phyloP scores from a whole-genome alignment of 306 rosid species.

The Dicorynia guianensis region DNA sequence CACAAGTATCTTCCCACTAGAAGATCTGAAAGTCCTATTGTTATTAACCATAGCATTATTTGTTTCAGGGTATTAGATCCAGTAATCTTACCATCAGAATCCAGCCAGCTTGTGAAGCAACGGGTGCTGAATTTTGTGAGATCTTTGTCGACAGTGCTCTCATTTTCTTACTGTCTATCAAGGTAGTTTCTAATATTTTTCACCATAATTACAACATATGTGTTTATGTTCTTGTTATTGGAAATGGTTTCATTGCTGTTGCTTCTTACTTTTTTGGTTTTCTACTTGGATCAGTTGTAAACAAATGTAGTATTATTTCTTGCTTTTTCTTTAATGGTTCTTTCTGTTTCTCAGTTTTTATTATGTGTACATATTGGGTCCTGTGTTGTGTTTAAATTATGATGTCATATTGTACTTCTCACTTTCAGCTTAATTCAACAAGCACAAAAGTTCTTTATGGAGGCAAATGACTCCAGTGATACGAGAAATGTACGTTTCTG shows the following conservation, averaged over 20 bases:
- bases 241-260: constrained; percentile 7
- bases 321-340: constrained; percentile 12
- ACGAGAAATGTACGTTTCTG: constrained; percentile 75
- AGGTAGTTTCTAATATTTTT: constrained; percentile 44
- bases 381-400: constrained; percentile 38
- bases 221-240: constrained; percentile 14
- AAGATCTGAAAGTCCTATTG: constrained; percentile 35
- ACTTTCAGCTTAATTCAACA: constrained; percentile 84
- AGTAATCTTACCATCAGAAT: constrained; percentile 57
- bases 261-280: not conserved
- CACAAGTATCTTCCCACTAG: constrained; percentile 28
- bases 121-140: constrained; percentile 57
- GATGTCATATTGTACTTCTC: constrained; percentile 38
- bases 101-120: constrained; percentile 69
- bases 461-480: constrained; percentile 62
- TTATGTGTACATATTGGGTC: constrained; percentile 27
- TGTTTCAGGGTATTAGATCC: constrained; percentile 66
- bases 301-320: too few relatives aligned
- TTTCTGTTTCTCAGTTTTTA: constrained; percentile 18
- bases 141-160: constrained; percentile 62
- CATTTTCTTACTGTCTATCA: constrained; percentile 62
- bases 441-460: constrained; percentile 68
- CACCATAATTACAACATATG: constrained; percentile 18
- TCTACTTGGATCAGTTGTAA: constrained; percentile 7
- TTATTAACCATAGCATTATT: constrained; percentile 22